Evolutionary conservation across 2,329 filamentous ascomycete species (phyloP), one percentile per base, ranked within the genome.

Genomic region (Ophiostoma fasciatum): DNA sequence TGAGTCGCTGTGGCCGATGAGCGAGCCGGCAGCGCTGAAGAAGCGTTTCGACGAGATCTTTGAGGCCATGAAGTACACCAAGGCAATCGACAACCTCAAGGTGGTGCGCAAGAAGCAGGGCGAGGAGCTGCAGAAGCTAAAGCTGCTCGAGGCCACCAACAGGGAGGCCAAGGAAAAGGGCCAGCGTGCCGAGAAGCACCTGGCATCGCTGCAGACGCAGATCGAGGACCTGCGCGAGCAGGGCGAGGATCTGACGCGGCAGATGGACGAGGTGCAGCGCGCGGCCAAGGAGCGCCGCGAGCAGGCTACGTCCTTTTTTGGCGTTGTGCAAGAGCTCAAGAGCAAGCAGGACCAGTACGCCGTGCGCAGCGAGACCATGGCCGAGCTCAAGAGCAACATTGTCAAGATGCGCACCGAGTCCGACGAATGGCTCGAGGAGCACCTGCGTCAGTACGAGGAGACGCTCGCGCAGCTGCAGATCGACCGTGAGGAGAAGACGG

Each of bases 31-130:
- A 0, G 74, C 73, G 1, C 63, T 98, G 34, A 98, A 98, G 59
- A 92, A 92, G 56, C 80, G 78, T 35, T 98, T 98, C 42, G 90
- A 98, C 51, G 84, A 94, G 53, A 98, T 98, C 10, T 98, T 98
- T 47, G 90, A 96, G 58, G 90, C 90, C 1, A 66, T 83, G 58
- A 94, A 94, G 54, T 98, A 96, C 57, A 94, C 87, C 23, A 94
- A 94, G 51, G 90, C 87, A 14, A 93, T 98, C 41, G 87, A 94
- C 31, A 94, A 93, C 54, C 81, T 98, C 53, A 94, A 93, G 52
- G 55, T 76, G 9, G 65, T 96, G 33, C 71, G 79, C 27, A 98
- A 96, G 59, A 79, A 77, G 45, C 78, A 93, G 45, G 79, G 77
- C 25, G 75, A 81, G 44, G 71, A 88, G 42, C 66, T 96, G 9